phyloP scores from a whole-genome alignment of 345 rosid genomes.

The Brassica incana region DNA sequence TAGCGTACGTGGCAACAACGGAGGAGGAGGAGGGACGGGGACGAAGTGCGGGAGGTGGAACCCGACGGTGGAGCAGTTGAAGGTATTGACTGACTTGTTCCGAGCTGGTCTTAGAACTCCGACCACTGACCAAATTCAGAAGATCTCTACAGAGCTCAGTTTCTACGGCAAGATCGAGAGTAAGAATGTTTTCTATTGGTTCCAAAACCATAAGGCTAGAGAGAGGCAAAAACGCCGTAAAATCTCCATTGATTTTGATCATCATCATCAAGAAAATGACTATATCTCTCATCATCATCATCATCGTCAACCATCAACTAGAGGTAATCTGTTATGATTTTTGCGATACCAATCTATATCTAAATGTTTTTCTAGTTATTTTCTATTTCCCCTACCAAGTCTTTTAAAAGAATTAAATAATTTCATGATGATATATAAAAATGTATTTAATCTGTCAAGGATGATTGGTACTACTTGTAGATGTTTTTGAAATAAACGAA shows the following conservation, averaged over 20 bases:
- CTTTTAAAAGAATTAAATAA: neutral
- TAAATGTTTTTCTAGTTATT: neutral
- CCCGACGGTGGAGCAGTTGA: conserved; percentile 86
- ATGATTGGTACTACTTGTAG: conserved; percentile 3
- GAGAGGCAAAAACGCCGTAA: conserved; percentile 89
- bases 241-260: conserved; percentile 55
- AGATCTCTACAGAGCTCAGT: conserved; percentile 84
- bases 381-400: neutral
- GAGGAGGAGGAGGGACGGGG: conserved; percentile 48
- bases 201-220: conserved; percentile 94
- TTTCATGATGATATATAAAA: neutral
- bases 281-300: neutral
- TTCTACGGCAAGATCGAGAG: conserved; percentile 96
- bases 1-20: conserved; percentile 36
- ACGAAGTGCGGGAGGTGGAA: conserved; percentile 98
- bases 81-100: conserved; percentile 81
- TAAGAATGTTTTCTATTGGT: conserved; percentile 96
- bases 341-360: neutral
- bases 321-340: conserved; percentile 18
- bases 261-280: conserved; percentile 23
- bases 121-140: conserved; percentile 92
- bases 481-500: conserved; percentile 27
- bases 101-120: conserved; percentile 90
- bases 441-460: neutral
- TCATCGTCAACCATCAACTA: conserved; percentile 14